Evolutionary conservation across 345 rosid genomes (phyloP).

Genomic region (Populus simonii): DNA sequence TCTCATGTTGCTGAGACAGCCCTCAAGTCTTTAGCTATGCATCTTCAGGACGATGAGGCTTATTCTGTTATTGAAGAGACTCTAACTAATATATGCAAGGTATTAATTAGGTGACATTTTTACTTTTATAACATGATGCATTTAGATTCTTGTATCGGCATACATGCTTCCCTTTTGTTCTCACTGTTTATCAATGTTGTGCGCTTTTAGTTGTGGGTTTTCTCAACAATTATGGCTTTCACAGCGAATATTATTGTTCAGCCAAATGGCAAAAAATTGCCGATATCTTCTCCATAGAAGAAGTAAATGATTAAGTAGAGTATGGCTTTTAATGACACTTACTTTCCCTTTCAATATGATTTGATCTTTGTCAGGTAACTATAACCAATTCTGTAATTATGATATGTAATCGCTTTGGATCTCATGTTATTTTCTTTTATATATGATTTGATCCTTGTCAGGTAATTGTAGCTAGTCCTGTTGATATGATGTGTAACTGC

Average conservation of each 20-base stretch:
- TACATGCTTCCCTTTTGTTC: neutral
- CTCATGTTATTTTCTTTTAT: too few species aligned
- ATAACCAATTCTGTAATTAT: too few species aligned
- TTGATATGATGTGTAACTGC: slow-evolving; percentile 73
- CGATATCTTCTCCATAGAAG: neutral
- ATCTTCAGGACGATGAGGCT: slow-evolving; percentile 66
- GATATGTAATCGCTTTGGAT: too few species aligned
- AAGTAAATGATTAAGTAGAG: neutral
- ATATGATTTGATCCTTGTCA: slow-evolving; percentile 20
- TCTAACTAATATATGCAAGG: slow-evolving; percentile 71
- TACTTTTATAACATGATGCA: neutral
- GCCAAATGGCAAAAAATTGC: too few species aligned
- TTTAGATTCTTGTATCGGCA: neutral
- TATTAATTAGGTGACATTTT: slow-evolving; percentile 20
- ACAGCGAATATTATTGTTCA: too few species aligned
- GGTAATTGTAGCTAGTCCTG: slow-evolving; percentile 58
- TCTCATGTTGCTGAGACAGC: slow-evolving; percentile 97
- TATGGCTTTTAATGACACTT: neutral
- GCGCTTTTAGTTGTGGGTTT: neutral
- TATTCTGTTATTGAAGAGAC: slow-evolving; percentile 68
- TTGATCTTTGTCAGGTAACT: slow-evolving; percentile 2
- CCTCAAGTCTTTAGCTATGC: slow-evolving; percentile 68
- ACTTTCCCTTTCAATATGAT: neutral
- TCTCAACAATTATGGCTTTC: too few species aligned
- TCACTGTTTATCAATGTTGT: too few species aligned